Conservation (phyloP, 1,284 basidiomycete species). For the Apiotrichum veenhuisii region DNA sequence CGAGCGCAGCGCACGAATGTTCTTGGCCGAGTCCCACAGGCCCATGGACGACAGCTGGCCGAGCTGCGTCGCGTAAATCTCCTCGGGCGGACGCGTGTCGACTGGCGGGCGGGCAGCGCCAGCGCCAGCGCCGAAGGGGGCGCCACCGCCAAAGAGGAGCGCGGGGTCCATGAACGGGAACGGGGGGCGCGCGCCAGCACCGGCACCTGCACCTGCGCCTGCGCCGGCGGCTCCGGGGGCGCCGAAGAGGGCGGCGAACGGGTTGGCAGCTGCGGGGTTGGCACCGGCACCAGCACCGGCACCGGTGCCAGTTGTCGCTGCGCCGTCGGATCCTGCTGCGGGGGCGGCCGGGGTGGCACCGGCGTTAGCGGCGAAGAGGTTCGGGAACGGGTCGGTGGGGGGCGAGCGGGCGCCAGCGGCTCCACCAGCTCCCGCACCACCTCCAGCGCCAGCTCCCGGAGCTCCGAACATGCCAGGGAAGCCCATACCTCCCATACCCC, state of each 20-base stretch:
- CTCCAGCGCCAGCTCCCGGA: constrained; percentile 25
- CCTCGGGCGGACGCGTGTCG: constrained; percentile 74
- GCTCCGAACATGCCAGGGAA: constrained; percentile 32
- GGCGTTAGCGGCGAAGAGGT: constrained; percentile 37
- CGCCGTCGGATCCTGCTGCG: constrained; percentile 8
- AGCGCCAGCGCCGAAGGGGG: constrained; percentile 20
- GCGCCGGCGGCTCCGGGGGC: constrained; percentile 8
- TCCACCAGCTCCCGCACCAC: constrained; percentile 23
- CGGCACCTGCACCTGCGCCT: constrained; percentile 4
- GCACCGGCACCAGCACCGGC: constrained; percentile 1
- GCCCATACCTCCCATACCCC: constrained; percentile 29
- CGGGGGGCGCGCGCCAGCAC: constrained; percentile 30
- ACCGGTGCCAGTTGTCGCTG: constrained; percentile 6
- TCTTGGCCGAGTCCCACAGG: constrained; percentile 80
- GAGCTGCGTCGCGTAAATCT: constrained; percentile 80
- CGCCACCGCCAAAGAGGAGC: constrained; percentile 53
- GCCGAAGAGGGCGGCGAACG: constrained; percentile 12
- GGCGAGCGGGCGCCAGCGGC: constrained; percentile 13
- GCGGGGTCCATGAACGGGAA: constrained; percentile 47
- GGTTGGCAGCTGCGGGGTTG: constrained; percentile 7
- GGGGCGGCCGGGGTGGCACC: constrained; percentile 22
- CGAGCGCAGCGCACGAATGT: constrained; percentile 78
- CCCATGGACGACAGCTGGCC: constrained; percentile 55
- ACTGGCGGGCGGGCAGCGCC: constrained; percentile 36
- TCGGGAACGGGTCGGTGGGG: constrained; percentile 43